Conservation (phyloP, 306 rosid species). For the cucumber (Cucumis sativus) region Cucumber_9930_V3 NC_026659.2:8892001-8892500, state of each 20-base stretch:
- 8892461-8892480: too few species aligned
- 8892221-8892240: not conserved
- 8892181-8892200: not conserved
- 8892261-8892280: not conserved
- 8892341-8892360: not conserved
- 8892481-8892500: too few species aligned
- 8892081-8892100: not conserved
- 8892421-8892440: too few species aligned
- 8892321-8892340: not conserved
- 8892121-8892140: not conserved
- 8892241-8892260: not conserved
- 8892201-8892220: constrained; percentile 5
- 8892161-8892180: not conserved
- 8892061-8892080: not conserved
- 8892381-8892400: too few species aligned
- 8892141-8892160: not conserved
- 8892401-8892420: too few species aligned
- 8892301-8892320: not conserved
- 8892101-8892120: not conserved
- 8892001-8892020: not conserved
- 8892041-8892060: not conserved
- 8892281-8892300: not conserved
- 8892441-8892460: too few species aligned
- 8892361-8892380: not conserved
- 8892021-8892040: not conserved